Percentiles rank a stretch among this genome's conserved stretches.
phyloP scores from a whole-genome alignment of 805 yeast genomes.

The Lipomyces japonicus region DNA sequence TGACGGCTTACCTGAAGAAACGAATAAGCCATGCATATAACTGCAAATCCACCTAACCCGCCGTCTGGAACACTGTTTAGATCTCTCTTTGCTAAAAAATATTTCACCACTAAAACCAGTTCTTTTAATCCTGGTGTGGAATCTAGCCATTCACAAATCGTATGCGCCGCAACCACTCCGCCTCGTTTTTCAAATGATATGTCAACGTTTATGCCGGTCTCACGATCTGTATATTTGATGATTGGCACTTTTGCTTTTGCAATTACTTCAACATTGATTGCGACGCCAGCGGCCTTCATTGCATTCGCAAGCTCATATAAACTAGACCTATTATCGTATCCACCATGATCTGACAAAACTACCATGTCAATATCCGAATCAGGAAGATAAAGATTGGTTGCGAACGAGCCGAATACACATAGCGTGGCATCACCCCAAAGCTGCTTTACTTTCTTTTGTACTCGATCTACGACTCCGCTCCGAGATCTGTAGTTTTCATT shows the following conservation, averaged over 20 bases:
- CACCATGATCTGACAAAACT: slow-evolving; percentile 59
- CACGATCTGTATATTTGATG: slow-evolving; percentile 78
- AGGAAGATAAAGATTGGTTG: slow-evolving; percentile 88
- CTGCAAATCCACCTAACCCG: slow-evolving; percentile 91
- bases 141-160: slow-evolving; percentile 69
- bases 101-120: slow-evolving; percentile 76
- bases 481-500: slow-evolving; percentile 65
- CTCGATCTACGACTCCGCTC: slow-evolving; percentile 57
- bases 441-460: slow-evolving; percentile 50
- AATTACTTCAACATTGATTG: slow-evolving; percentile 73
- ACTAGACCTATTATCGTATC: slow-evolving; percentile 57
- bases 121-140: slow-evolving; percentile 78
- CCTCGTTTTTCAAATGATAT: slow-evolving; percentile 90
- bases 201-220: slow-evolving; percentile 71
- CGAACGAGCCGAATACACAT: slow-evolving; percentile 89
- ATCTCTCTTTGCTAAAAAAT: slow-evolving; percentile 71
- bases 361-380: slow-evolving; percentile 97
- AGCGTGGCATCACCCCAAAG: slow-evolving; percentile 78
- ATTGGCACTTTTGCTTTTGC: slow-evolving; percentile 92
- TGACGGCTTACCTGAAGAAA: slow-evolving; percentile 50
- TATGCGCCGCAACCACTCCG: slow-evolving; percentile 66
- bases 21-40: slow-evolving; percentile 79
- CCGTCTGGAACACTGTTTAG: slow-evolving; percentile 87
- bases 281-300: slow-evolving; percentile 58
- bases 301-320: slow-evolving; percentile 70